Evolutionary conservation across 2,329 filamentous ascomycete species (phyloP).

Genomic region (Colletotrichum cereale): DNA sequence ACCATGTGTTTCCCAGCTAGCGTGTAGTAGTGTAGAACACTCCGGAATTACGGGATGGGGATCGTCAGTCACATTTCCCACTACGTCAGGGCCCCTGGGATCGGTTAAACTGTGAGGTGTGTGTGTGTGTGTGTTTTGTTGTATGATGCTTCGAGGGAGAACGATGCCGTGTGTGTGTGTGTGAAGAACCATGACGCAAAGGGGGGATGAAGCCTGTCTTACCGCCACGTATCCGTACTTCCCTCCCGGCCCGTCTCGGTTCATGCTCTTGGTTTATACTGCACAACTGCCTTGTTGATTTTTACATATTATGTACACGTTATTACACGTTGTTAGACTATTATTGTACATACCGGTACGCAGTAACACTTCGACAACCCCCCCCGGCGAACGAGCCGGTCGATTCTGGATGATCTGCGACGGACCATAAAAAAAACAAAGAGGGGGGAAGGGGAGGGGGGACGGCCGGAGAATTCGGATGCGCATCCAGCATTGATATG

Average conservation of each 20-base stretch:
- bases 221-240: background rate
- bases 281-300: background rate
- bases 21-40: background rate
- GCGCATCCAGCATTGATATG: constrained; percentile 26
- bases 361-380: background rate
- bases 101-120: background rate
- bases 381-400: constrained; percentile 4
- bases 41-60: constrained; percentile 6
- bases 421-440: constrained; percentile 4
- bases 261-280: background rate
- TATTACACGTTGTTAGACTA: too few species aligned
- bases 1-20: constrained; percentile 33
- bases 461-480: constrained; percentile 12
- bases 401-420: constrained; percentile 30
- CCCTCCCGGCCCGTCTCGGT: background rate
- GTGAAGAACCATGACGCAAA: constrained; percentile 20
- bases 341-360: too few species aligned
- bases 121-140: background rate
- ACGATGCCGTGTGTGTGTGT: background rate
- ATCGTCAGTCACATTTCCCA: constrained; percentile 17
- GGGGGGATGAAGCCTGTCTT: constrained; percentile 1
- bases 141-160: background rate
- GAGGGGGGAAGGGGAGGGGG: constrained; percentile 1
- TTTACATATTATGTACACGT: background rate
- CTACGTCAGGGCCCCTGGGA: background rate